Percentiles rank a stretch among this genome's conserved stretches.
Conservation (phyloP, 148 eudicot species). For the Camellia lanceoleosa region DNA sequence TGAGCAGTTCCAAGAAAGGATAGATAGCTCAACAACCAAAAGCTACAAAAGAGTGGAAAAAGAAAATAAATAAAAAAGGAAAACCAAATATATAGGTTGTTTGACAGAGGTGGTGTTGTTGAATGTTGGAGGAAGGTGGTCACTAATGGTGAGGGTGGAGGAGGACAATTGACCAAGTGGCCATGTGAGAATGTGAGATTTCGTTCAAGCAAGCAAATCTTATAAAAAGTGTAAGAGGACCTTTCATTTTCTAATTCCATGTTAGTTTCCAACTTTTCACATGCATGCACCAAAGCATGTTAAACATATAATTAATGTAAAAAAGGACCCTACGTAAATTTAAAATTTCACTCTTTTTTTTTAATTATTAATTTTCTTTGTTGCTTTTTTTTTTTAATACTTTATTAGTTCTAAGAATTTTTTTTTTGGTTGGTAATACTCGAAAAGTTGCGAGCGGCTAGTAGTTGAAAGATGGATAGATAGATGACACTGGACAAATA, state of each 20-base stretch:
- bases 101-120: background rate
- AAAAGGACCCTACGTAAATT: background rate
- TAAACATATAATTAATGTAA: background rate
- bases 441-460: no score
- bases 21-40: conserved; percentile 46
- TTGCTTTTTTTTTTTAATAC: no score
- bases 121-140: background rate
- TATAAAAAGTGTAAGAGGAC: background rate
- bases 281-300: background rate
- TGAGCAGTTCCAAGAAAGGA: conserved; percentile 34
- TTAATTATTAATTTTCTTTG: no score
- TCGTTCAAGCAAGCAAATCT: conserved; percentile 19
- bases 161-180: conserved; percentile 13
- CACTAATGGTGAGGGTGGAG: background rate
- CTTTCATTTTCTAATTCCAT: background rate
- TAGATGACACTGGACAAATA: no score
- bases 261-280: background rate
- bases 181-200: conserved; percentile 17
- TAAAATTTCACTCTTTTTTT: background rate
- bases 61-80: background rate
- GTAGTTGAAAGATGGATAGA: no score
- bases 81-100: background rate
- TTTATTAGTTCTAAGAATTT: no score
- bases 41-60: background rate
- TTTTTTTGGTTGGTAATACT: no score